These are phyloP conservation scores for Ocimum tenuiflorum DNA, from an alignment of 257 asterid genomes.

Conservation along the genomic window DNA sequence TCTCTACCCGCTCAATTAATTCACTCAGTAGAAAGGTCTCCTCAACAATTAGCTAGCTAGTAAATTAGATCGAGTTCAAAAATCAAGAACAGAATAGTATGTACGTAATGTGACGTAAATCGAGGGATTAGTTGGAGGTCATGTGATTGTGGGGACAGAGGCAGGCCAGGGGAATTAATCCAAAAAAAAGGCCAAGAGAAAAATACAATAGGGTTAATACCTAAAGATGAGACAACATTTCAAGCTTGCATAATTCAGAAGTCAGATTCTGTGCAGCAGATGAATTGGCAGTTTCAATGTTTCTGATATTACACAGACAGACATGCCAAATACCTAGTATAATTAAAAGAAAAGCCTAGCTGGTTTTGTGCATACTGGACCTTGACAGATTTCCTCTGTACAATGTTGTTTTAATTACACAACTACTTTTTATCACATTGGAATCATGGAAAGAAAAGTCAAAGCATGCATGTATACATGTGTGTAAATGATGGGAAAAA, in stretches of 20 bases:
- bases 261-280: constrained; percentile 16
- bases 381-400: constrained; percentile 4
- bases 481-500: too few species aligned
- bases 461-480: too few species aligned
- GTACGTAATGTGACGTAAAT: not conserved
- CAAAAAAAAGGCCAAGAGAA: constrained; percentile 12
- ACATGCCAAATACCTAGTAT: constrained; percentile 21
- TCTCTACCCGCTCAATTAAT: too few species aligned
- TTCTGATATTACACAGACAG: not conserved
- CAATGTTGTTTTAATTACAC: not conserved
- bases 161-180: not conserved
- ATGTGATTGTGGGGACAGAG: constrained; percentile 21
- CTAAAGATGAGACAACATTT: constrained; percentile 20
- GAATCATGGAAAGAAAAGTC: not conserved
- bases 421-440: not conserved
- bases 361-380: constrained; percentile 13
- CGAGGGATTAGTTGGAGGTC: not conserved
- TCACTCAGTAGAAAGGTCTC: too few species aligned
- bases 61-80: too few species aligned
- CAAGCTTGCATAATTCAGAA: constrained; percentile 11
- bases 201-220: constrained; percentile 10
- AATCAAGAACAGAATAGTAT: too few species aligned
- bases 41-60: too few species aligned
- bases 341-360: not conserved
- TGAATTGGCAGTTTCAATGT: constrained; percentile 15